Evolutionary conservation across 371 early-diverging fungal species (phyloP), one percentile per base, ranked within the genome.

Genomic region (Mortierella sp.): DNA sequence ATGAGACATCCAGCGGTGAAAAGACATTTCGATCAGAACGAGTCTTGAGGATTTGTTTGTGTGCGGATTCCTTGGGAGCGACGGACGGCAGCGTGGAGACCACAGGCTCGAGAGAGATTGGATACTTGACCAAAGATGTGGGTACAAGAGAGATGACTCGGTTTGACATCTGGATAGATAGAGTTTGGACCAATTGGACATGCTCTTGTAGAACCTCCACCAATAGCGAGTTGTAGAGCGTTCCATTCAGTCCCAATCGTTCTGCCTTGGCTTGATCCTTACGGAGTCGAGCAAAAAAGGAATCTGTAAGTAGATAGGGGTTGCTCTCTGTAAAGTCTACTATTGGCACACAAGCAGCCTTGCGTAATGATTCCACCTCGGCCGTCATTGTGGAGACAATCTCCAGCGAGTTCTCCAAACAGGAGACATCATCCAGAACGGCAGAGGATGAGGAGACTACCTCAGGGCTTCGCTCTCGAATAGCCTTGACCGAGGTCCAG

Each of bases 161-260:
- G 26, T 74, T 57, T 21, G 74, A 38, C 45, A 74, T 44, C 42
- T 74, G 28, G 4, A 28, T 24, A 45, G 44, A 70, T 10, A 76
- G 45, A 1, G 54, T 52, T 28, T 55, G 77, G 13, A 76, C 31
- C 11, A 57, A 10, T 21, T 52, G 70, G 14, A 70, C 55, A 55
- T 76, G 77, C 57, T 57, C 77, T 38, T 71, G 19, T 14, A 76
- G 28, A 8, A 71, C 77, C 1, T 50, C 71, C 1, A 76, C 24
- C 47, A 70, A 45, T 2, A 76, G 57, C 7, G 77, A 55, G 44
- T 71, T 44, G 57, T 28, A 70, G 44, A 70, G 55, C 13, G 28
- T 28, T 10, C 71, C 71, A 1, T 19, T 24, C 47, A 76, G 11
- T 1, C 77, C 77, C n/a, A 65, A n/a, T 2, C 47, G n/a, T 13